Evolutionary conservation across 2,329 filamentous ascomycete genomes (phyloP).

Genomic region (Colletotrichum spaethianum): DNA sequence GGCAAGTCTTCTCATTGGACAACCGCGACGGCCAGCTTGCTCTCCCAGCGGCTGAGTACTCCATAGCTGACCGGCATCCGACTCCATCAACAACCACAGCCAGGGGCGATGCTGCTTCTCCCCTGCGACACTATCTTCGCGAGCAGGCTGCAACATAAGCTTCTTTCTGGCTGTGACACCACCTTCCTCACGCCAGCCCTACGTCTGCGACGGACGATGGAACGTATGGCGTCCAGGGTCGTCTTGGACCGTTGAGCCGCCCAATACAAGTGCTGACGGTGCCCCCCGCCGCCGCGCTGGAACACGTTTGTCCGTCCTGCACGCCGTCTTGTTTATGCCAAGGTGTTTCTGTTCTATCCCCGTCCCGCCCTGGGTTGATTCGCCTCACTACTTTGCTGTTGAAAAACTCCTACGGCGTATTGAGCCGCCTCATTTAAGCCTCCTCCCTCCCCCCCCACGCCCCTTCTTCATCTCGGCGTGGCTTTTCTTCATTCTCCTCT

Average conservation of each 20-base stretch:
- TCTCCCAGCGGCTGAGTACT: slow-evolving; percentile 21
- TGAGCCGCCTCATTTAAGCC: slow-evolving; percentile 4
- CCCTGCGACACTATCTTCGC: background rate
- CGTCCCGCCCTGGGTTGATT: background rate
- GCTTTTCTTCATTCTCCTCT: background rate
- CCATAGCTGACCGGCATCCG: background rate
- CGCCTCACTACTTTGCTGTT: background rate
- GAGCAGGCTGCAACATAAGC: slow-evolving; percentile 2
- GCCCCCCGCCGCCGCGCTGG: slow-evolving; percentile 16
- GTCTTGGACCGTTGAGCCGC: background rate
- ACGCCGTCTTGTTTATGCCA: background rate
- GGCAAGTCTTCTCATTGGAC: slow-evolving; percentile 15
- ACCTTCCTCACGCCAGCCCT: slow-evolving; percentile 17
- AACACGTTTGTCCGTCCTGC: slow-evolving; percentile 4
- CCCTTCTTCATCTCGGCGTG: background rate
- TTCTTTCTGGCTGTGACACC: background rate
- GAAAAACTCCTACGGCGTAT: background rate
- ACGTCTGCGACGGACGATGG: slow-evolving; percentile 10
- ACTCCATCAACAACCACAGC: background rate
- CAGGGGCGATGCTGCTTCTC: slow-evolving; percentile 18
- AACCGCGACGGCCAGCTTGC: background rate
- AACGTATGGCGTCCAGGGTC: background rate
- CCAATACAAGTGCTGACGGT: slow-evolving; percentile 10
- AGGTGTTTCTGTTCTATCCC: background rate
- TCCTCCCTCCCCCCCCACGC: background rate